Evolutionary conservation across 2,329 filamentous ascomycete genomes (phyloP).

Genomic region (Raffaelea ambrosiae): DNA sequence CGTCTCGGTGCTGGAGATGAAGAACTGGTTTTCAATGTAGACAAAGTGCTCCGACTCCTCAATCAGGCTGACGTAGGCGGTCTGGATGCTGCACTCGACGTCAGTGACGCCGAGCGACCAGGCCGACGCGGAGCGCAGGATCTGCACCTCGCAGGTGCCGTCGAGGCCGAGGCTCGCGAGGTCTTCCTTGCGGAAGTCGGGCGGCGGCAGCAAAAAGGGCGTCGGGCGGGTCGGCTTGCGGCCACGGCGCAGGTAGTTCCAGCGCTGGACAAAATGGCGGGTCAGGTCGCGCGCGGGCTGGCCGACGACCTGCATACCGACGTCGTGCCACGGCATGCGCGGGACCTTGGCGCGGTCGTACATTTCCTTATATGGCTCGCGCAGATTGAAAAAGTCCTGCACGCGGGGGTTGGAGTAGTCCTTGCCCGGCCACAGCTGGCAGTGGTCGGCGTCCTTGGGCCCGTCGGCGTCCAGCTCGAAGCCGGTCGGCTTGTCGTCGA

Average conservation of each 20-base stretch:
- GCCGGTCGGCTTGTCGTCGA: constrained; percentile 89
- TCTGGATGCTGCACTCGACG: constrained; percentile 91
- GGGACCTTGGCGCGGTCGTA: constrained; percentile 85
- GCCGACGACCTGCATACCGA: constrained; percentile 94
- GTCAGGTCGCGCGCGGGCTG: constrained; percentile 92
- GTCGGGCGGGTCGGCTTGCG: constrained; percentile 89
- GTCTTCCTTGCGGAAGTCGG: constrained; percentile 81
- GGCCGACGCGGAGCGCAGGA: constrained; percentile 77
- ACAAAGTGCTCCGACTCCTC: constrained; percentile 94
- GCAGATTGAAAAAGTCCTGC: constrained; percentile 86
- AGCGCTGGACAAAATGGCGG: constrained; percentile 92
- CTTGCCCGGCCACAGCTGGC: constrained; percentile 93
- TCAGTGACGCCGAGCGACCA: constrained; percentile 90
- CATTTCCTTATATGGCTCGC: constrained; percentile 97
- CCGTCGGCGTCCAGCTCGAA: constrained; percentile 64
- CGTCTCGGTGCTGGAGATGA: constrained; percentile 86
- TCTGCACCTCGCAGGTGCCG: constrained; percentile 94
- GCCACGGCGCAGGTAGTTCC: constrained; percentile 93
- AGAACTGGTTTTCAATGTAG: constrained; percentile 99
- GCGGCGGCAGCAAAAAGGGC: constrained; percentile 85
- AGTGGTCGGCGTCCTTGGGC: constrained; percentile 86
- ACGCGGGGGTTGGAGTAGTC: constrained; percentile 97
- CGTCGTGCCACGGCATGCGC: constrained; percentile 98
- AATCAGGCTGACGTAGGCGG: constrained; percentile 89
- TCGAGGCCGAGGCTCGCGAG: constrained; percentile 80